These are phyloP conservation scores for Hanseniaspora nectarophila DNA, from an alignment of 805 yeast genomes.

Conservation along the genomic window DNA sequence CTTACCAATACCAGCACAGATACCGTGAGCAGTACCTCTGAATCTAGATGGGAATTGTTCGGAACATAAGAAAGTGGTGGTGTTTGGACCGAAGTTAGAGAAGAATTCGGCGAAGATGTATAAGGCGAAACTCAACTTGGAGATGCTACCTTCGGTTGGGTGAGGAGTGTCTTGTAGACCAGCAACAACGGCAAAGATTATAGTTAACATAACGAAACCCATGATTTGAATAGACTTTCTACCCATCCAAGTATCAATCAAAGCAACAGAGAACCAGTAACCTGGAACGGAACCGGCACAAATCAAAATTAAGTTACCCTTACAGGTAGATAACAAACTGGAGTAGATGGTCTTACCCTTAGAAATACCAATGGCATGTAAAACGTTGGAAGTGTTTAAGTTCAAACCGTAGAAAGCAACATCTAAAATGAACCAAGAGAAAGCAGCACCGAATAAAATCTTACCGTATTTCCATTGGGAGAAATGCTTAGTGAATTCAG, in stretches of 20 bases:
- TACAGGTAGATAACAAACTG: conserved; percentile 63
- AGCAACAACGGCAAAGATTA: conserved; percentile 35
- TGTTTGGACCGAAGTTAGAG: conserved; percentile 87
- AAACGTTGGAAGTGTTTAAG: conserved; percentile 67
- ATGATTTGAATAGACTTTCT: conserved; percentile 71
- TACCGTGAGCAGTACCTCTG: conserved; percentile 91
- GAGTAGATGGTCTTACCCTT: conserved; percentile 56
- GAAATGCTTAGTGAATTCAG: conserved; percentile 63
- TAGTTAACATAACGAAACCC: conserved; percentile 64
- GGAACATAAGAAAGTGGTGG: conserved; percentile 82
- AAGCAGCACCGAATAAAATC: conserved; percentile 77
- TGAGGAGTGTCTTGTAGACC: conserved; percentile 46
- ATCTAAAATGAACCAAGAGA: conserved; percentile 83
- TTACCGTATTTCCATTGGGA: conserved; percentile 78
- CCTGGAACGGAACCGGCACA: conserved; percentile 96
- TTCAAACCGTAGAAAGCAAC: conserved; percentile 84
- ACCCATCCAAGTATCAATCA: conserved; percentile 60
- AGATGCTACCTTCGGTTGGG: conserved; percentile 47
- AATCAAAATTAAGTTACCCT: conserved; percentile 82
- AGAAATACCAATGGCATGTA: conserved; percentile 76
- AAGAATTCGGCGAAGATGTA: conserved; percentile 76
- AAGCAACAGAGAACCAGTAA: conserved; percentile 75
- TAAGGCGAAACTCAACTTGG: conserved; percentile 24
- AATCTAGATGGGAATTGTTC: conserved; percentile 89
- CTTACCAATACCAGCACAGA: conserved; percentile 86